Evolutionary conservation across 768 basidiomycete species (phyloP), one percentile per base, ranked within the genome.

Genomic region (Coprinopsis cinerea): DNA sequence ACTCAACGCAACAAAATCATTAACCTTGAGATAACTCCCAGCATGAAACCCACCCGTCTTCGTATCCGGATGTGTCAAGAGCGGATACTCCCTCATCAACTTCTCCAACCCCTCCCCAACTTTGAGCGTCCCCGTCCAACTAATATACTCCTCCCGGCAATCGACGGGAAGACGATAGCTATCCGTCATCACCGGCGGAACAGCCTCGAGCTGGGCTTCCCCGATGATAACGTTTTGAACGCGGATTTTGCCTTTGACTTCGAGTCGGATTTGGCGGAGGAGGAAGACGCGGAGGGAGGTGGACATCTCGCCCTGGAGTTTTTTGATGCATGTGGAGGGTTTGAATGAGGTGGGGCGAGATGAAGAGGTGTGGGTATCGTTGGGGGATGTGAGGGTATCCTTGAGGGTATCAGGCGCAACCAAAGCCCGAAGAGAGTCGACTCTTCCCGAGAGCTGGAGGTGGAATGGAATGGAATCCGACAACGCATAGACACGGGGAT

Each of bases 41-140:
- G 74, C 70, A 26, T 51, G 57, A 62, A 85, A 85, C 6, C 76
- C 66, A 24, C 77, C 75, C 37, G 67, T 66, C 0, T 61, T 62
- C 39, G 73, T 60, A 32, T 73, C 66, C 15, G 66, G 56, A 10
- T 59, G 55, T 39, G 68, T 64, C 23, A 56, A 57, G 5, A 22
- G 10, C 24, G 20, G 20, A 18, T 26, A 23, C 20, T 17, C 10
- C 6, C 23, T 4, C 18, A 39, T 6, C 20, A 43, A 5, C 24
- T 26, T 26, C 5, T 43, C 42, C 20, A 43, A 11, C 20, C 18
- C 42, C 42, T 43, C 17, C 28, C 44, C 44, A n/a, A 11, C 82
- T 53, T 49, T 76, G 71, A n/a, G 82, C 82, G 50, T 77, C 76
- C 75, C 82, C 85, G 54, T 83, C 82, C 4, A 85, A 64, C 54